Evolutionary conservation across 495 filamentous ascomycete species (phyloP).

Genomic region (Mycothermus thermophilus): DNA sequence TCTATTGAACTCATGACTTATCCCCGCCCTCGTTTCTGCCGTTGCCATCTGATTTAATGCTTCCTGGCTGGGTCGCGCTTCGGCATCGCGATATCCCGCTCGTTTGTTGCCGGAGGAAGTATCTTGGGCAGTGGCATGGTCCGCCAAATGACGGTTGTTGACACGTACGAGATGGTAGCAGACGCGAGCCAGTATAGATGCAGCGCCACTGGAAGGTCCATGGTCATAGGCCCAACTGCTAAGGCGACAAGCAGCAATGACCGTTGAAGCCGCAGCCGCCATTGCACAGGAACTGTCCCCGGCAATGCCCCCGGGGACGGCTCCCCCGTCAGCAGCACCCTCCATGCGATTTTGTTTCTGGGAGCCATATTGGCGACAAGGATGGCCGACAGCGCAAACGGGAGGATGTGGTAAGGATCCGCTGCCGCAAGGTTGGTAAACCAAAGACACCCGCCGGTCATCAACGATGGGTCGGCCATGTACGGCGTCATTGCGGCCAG

Average conservation of each 20-base stretch:
- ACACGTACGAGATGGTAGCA: slow-evolving; percentile 9
- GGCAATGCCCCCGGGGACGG: not conserved
- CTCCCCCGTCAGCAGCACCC: slow-evolving; percentile 8
- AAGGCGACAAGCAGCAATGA: slow-evolving; percentile 25
- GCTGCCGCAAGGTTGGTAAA: slow-evolving; percentile 58
- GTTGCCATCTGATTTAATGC: no score
- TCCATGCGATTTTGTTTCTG: slow-evolving; percentile 4
- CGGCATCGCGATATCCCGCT: slow-evolving; percentile 14
- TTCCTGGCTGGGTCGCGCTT: no score
- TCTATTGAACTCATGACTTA: no score
- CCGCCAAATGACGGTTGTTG: slow-evolving; percentile 3
- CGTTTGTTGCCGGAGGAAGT: not conserved
- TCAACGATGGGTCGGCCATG: slow-evolving; percentile 12
- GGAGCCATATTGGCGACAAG: slow-evolving; percentile 33
- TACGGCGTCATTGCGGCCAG: not conserved
- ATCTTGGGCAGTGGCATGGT: slow-evolving; percentile 16
- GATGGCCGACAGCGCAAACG: slow-evolving; percentile 39
- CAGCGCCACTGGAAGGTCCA: slow-evolving; percentile 46
- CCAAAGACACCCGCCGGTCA: slow-evolving; percentile 69
- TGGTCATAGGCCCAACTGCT: slow-evolving; percentile 33
- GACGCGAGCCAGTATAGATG: slow-evolving; percentile 61
- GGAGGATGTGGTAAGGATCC: slow-evolving; percentile 57
- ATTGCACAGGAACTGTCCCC: not conserved
- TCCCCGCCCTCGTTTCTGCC: no score
- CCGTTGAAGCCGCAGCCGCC: slow-evolving; percentile 17